Conservation (phyloP, 805 yeast genomes). For the Limtongozyma cylindracea region DNA sequence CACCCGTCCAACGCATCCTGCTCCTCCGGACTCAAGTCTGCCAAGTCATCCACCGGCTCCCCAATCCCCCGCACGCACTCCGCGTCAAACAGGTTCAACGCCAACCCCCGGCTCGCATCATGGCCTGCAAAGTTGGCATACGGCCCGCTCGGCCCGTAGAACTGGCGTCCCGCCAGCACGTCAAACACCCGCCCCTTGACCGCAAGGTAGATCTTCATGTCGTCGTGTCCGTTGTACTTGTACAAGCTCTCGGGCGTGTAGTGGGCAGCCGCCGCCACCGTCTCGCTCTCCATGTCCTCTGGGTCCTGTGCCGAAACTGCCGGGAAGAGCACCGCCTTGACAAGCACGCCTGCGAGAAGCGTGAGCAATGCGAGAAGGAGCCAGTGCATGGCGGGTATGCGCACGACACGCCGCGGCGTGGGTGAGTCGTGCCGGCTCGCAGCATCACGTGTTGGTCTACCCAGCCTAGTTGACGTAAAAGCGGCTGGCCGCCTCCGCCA, state of each 20-base stretch:
- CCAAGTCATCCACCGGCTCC: conserved; percentile 52
- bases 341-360: too few species aligned
- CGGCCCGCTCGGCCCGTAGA: conserved; percentile 93
- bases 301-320: too few species aligned
- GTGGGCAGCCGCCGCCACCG: too few species aligned
- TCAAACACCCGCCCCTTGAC: conserved; percentile 77
- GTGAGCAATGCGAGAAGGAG: too few species aligned
- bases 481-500: too few species aligned
- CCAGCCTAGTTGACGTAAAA: too few species aligned
- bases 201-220: conserved; percentile 60
- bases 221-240: conserved; percentile 61
- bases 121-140: conserved; percentile 88
- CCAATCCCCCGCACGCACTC: conserved; percentile 40
- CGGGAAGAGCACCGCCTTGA: too few species aligned
- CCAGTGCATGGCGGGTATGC: too few species aligned
- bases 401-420: too few species aligned
- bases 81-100: conserved; percentile 62
- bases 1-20: conserved; percentile 51
- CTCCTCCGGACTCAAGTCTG: conserved; percentile 35
- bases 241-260: conserved; percentile 58
- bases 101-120: conserved; percentile 86
- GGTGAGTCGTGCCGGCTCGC: too few species aligned
- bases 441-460: too few species aligned
- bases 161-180: conserved; percentile 52
- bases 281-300: too few species aligned